Percentiles rank a stretch among this genome's conserved stretches.
Evolutionary conservation across 306 rosid species (phyloP).

Genomic region (Trifolium pratense): DNA sequence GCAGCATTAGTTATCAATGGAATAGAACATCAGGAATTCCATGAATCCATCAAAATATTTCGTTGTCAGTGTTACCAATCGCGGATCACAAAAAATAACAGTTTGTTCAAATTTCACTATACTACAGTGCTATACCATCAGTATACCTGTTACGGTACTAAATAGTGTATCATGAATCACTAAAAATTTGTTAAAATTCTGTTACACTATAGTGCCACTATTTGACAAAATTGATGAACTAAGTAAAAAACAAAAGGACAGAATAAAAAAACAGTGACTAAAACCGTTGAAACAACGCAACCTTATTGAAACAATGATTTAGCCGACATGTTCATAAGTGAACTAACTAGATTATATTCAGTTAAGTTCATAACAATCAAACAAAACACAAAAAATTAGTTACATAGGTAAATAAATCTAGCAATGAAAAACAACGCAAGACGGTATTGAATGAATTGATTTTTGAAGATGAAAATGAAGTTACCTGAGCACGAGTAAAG

Average conservation of each 20-base stretch:
- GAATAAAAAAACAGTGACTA: constrained; percentile 6
- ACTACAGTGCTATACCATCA: background rate
- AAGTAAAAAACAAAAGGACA: background rate
- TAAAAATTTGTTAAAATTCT: background rate
- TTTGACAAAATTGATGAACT: constrained; percentile 17
- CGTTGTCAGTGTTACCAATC: background rate
- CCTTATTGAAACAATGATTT: background rate
- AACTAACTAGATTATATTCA: constrained; percentile 17
- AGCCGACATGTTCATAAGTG: constrained; percentile 11
- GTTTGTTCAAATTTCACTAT: background rate
- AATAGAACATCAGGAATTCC: constrained; percentile 18
- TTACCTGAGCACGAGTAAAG: constrained; percentile 89
- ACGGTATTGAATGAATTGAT: background rate
- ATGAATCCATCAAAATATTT: background rate
- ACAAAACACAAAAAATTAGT: constrained; percentile 11
- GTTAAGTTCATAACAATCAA: constrained; percentile 29
- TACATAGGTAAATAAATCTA: background rate
- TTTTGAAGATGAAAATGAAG: background rate
- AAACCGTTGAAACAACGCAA: constrained; percentile 8
- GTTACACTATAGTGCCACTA: background rate
- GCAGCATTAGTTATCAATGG: constrained; percentile 27
- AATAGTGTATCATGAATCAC: background rate
- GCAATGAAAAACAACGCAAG: background rate
- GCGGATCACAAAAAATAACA: background rate
- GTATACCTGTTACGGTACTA: no score